Evolutionary conservation across 1,139 yeast genomes (phyloP).

Genomic region (Ogataea hybrid): DNA sequence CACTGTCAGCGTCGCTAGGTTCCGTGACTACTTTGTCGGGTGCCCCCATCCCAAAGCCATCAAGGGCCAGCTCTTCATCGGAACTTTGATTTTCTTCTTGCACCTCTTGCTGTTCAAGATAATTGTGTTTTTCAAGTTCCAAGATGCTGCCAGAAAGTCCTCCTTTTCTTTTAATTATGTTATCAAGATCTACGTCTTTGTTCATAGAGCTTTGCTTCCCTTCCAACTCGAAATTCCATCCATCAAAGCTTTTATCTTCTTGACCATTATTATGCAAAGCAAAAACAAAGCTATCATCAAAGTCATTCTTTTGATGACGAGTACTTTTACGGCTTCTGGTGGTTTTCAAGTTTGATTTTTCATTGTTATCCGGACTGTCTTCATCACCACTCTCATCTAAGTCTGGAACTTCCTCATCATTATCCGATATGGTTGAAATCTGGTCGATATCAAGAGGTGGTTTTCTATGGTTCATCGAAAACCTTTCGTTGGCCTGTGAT

Average conservation of each 20-base stretch:
- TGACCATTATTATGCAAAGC: conserved; percentile 58
- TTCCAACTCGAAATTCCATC: conserved; percentile 73
- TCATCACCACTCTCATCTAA: conserved; percentile 36
- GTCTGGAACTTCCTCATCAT: conserved; percentile 59
- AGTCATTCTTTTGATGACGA: conserved; percentile 35
- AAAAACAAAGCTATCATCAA: conserved; percentile 73
- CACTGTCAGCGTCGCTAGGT: conserved; percentile 33
- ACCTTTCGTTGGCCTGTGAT: background rate
- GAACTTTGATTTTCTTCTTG: conserved; percentile 21
- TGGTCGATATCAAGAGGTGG: conserved; percentile 34
- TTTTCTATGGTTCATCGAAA: background rate
- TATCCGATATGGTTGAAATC: conserved; percentile 73
- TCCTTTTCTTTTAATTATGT: conserved; percentile 78
- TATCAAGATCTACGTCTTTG: conserved; percentile 82
- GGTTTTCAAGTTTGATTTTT: conserved; percentile 22
- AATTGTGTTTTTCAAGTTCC: conserved; percentile 4
- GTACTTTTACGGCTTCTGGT: conserved; percentile 25
- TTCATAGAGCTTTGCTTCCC: conserved; percentile 36
- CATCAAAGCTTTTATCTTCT: conserved; percentile 55
- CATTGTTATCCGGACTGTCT: conserved; percentile 24
- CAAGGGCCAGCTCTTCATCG: conserved; percentile 61
- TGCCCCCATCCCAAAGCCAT: conserved; percentile 74
- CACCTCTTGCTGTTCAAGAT: no score
- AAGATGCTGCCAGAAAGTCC: conserved; percentile 55
- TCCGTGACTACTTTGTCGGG: conserved; percentile 29